phyloP scores from a whole-genome alignment of 164 flowering plant species.

The Tetracentron sinense region DNA sequence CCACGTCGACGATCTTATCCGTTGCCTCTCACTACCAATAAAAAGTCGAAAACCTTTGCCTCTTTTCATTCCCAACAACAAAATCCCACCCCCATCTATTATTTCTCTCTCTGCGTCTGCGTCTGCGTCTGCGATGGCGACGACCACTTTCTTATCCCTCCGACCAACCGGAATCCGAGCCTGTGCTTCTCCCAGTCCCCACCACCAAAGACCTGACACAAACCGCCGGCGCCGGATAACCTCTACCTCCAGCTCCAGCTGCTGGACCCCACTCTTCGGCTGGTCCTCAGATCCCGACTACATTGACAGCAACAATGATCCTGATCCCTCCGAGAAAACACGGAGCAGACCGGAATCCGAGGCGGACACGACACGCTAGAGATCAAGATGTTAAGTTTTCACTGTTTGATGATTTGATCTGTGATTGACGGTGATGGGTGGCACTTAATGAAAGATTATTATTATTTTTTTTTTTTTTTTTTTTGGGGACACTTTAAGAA shows the following conservation, averaged over 20 bases:
- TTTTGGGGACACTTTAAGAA: no score
- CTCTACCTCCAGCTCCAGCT: conserved; percentile 26
- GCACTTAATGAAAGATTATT: no score
- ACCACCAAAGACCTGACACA: conserved; percentile 24
- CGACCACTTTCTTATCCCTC: conserved; percentile 28
- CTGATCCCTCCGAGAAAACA: background rate
- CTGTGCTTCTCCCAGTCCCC: conserved; percentile 20
- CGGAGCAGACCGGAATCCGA: conserved; percentile 10
- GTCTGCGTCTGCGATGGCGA: conserved; percentile 21
- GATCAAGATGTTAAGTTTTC: no score
- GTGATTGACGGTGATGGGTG: no score
- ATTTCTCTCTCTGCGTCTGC: no score
- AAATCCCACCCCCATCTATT: no score
- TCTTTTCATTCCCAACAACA: no score
- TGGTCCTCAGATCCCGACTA: conserved; percentile 71
- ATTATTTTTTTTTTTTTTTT: no score
- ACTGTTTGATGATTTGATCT: no score
- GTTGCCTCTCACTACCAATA: no score
- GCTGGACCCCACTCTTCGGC: conserved; percentile 78
- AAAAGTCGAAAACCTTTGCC: no score
- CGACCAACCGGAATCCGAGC: conserved; percentile 29
- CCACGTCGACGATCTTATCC: no score
- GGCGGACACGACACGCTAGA: background rate
- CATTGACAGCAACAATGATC: conserved; percentile 30
- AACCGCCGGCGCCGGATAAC: conserved; percentile 13